Base-by-base conservation (phyloP, 306 rosid genomes). In the Pterocarpus macrocarpus region DNA sequence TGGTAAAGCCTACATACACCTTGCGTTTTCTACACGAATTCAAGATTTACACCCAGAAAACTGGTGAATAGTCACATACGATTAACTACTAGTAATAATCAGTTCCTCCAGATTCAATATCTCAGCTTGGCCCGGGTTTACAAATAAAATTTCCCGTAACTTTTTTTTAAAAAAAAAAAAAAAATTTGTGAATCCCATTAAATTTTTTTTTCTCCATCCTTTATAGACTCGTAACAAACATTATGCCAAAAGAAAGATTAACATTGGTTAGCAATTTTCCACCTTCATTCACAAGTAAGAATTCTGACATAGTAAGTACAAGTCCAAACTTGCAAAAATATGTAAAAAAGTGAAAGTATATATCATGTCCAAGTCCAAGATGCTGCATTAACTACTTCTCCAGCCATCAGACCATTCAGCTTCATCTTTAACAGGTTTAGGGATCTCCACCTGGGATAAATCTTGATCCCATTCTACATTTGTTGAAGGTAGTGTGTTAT, bases 381-480 rank as follows among this genome's bases (percentile, higher is more conserved):
- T 41, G 59, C 63, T 71, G 52, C 30, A 73, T 66, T 72, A 77
- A 55, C 75, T 81, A 85, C 83, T 91, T 68, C 3, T 91, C 97
- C 99, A 90, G 70, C 96, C 96, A 87, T 93, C 99, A 70, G 94
- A 88, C 98, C 97, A 93, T 72, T 91, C 97, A 58, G 84, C 90
- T 83, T 93, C 96, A 73, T 90, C 84, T 0, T 76, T 80, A 16
- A 22, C 85, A 80, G 94, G 90, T 70, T 76, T 71, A 45, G 89
- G 84, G 58, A 73, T 41, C 56, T 85, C 92, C 5, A 78, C 30
- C 63, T 49, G 75, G 62, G 43, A 68, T 41, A 80, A 28, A 47
- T 90, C 73, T 61, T 65, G 87, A 41, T 53, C 84, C 69, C 80
- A 38, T 67, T 64, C 87, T 59, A 28, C 85, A 56, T 71, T 70